Evolutionary conservation across 257 asterid genomes (phyloP), one percentile per base, ranked within the genome.

Genomic region (Salvia hispanica): DNA sequence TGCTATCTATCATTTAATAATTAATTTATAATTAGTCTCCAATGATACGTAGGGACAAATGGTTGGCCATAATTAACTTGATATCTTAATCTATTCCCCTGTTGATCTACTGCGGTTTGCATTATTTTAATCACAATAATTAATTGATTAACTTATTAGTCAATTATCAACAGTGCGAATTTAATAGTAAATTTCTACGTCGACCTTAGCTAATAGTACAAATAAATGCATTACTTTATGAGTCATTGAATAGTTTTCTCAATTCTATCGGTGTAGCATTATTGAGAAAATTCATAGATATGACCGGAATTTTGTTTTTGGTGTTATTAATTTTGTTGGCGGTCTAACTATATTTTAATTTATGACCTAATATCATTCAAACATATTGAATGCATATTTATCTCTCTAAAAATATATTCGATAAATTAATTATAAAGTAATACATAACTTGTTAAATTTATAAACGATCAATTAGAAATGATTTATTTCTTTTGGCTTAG

Each of bases 21-120:
- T 11, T 39, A 47, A 16, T 14, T 18, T 59, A 21, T 39, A 3
- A 50, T 28, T 64, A 14, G 52, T 39, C 54, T 39, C 53, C 15
- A 57, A 46, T 62, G 16, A 15, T 64, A 7, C 8, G 18, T 39
- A 33, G 40, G 47, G 13, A 60, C 16, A 52, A 55, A 36, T 60
- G 67, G 62, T 45, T 70, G 76, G 79, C 4, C 63, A 65, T 46
- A 21, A 74, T 78, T 36, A 58, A 74, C 33, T 39, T 67, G 76
- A 39, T 67, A 67, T 66, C 72, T 70, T 65, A 64, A 70, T 64
- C 69, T 25, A 64, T 48, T 43, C 10, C 14, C 69, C 33, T 59
- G n/a, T 57, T 43, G 31, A 28, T 69, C 40, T 14, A 37, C 71
- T 39, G 42, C 70, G 37, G 15, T 73, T 9, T 44, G 39, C 62